Evolutionary conservation across 192 early-diverging fungal genomes (phyloP), one percentile per base, ranked within the genome.

Genomic region (Coemansia sp.): DNA sequence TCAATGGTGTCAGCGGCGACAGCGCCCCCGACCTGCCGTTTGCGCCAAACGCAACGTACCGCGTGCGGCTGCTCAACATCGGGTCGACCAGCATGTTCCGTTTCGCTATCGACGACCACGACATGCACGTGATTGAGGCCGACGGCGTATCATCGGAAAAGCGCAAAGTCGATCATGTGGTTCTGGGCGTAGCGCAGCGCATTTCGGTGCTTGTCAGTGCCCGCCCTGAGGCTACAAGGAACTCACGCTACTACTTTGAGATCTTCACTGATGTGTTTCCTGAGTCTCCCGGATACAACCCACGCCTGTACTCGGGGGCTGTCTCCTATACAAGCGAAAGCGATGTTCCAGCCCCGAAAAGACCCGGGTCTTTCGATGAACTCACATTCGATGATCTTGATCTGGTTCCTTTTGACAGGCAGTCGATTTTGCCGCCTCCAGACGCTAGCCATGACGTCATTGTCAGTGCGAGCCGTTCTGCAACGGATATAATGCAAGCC

Each of bases 131-230:
- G 20, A 90, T 95, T 63, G 93, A 93, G 78, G 84, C 84, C 29
- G 92, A 94, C 53, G 92, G 92, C 42, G 82, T 86, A 21, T 74
- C 86, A 25, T 83, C 85, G 1, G 72, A 87, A 46, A 77, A 76
- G 20, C 72, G 58, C 23, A 77, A 71, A n/a, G 87, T 88, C 18
- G 49, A 75, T 3, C 81, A 75, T 40, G 78, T 92, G 33, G 64
- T 79, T 16, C n/a, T 94, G 23, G 86, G 85, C 7, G 84, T 86
- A 59, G 94, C 90, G 8, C 93, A 94, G 74, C 87, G 94, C 12
- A 77, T 86, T 45, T 92, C 93, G 23, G 89, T 93, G 5, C 80
- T 95, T 13, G 86, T 94, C n/a, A 89, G 75, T 6, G 91, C 93
- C 12, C 85, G 81, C 25, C 66, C 86, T 25, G 65, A 81, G 8